Evolutionary conservation across 1,284 basidiomycete species (phyloP).

Genomic region (Naganishia cerealis): DNA sequence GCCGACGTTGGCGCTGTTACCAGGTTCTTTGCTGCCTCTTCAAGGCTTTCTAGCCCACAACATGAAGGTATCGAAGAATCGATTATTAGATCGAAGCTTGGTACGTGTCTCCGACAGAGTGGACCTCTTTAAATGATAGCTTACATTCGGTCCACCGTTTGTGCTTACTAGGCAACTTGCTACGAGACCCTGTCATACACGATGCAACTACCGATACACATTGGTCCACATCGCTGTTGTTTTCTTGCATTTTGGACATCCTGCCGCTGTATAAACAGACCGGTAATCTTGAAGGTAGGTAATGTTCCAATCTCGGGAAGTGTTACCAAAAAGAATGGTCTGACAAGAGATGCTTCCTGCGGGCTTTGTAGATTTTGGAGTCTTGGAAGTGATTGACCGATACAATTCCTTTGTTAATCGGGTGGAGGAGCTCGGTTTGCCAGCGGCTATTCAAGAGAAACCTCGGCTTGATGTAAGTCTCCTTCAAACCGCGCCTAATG

Average conservation of each 20-base stretch:
- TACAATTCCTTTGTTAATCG: conserved; percentile 68
- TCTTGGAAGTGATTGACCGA: conserved; percentile 58
- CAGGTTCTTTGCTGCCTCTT: conserved; percentile 64
- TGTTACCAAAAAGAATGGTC: not conserved
- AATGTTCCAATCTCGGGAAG: not conserved
- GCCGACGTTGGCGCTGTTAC: conserved; percentile 77
- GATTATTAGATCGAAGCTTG: conserved; percentile 63
- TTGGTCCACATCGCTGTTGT: conserved; percentile 71
- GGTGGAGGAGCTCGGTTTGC: conserved; percentile 66
- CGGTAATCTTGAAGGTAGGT: conserved; percentile 10
- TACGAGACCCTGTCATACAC: conserved; percentile 68
- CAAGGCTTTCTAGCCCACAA: conserved; percentile 57
- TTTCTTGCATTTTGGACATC: conserved; percentile 73
- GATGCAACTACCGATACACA: conserved; percentile 64
- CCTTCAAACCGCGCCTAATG: not conserved
- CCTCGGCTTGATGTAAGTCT: conserved; percentile 74
- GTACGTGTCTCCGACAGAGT: conserved; percentile 51
- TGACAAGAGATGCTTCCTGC: not conserved
- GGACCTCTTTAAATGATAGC: not conserved
- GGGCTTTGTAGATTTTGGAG: conserved; percentile 53
- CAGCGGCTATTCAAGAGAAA: conserved; percentile 64
- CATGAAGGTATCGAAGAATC: conserved; percentile 54
- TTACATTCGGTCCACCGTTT: not conserved
- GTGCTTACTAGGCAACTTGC: conserved; percentile 59
- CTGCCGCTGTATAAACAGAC: conserved; percentile 47